phyloP scores from a whole-genome alignment of 495 filamentous ascomycete species.

The Penicillium manginii region DNA sequence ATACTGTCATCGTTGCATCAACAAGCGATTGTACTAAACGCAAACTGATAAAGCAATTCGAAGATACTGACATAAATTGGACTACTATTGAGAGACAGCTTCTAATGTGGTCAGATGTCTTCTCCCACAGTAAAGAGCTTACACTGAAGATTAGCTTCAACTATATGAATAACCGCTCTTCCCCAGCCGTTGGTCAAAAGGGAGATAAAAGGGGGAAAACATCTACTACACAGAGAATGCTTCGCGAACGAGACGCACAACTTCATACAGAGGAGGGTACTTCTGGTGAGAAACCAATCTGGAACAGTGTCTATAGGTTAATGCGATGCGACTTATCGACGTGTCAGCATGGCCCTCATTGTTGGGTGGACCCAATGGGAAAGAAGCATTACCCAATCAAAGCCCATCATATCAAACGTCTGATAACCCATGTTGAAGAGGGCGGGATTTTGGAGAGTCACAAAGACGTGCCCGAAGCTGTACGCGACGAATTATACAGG shows the following conservation, averaged over 20 bases:
- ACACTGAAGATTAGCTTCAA: slow-evolving; percentile 22
- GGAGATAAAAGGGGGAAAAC: slow-evolving; percentile 28
- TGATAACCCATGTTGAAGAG: slow-evolving; percentile 25
- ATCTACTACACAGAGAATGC: slow-evolving; percentile 22
- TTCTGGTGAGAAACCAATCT: slow-evolving; percentile 27
- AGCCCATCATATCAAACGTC: slow-evolving; percentile 24
- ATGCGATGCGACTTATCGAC: slow-evolving; percentile 30
- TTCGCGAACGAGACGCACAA: slow-evolving; percentile 26
- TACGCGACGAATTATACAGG: too few species aligned
- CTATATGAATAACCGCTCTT: slow-evolving; percentile 15
- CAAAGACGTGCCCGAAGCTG: too few species aligned
- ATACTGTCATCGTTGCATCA: slow-evolving; percentile 13
- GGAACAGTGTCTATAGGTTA: slow-evolving; percentile 33
- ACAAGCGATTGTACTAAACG: slow-evolving; percentile 13
- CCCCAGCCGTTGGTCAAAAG: not conserved
- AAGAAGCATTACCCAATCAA: slow-evolving; percentile 33
- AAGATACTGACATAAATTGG: slow-evolving; percentile 18
- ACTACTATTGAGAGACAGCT: slow-evolving; percentile 23
- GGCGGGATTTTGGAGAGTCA: too few species aligned
- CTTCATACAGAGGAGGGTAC: slow-evolving; percentile 29
- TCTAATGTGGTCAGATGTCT: slow-evolving; percentile 16
- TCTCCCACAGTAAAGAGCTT: slow-evolving; percentile 18
- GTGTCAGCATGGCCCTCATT: slow-evolving; percentile 28
- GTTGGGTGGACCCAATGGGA: slow-evolving; percentile 34
- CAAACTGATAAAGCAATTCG: slow-evolving; percentile 16